Conservation (phyloP, 352 stramenopile genomes). For the Phytophthora colocasiae region DNA sequence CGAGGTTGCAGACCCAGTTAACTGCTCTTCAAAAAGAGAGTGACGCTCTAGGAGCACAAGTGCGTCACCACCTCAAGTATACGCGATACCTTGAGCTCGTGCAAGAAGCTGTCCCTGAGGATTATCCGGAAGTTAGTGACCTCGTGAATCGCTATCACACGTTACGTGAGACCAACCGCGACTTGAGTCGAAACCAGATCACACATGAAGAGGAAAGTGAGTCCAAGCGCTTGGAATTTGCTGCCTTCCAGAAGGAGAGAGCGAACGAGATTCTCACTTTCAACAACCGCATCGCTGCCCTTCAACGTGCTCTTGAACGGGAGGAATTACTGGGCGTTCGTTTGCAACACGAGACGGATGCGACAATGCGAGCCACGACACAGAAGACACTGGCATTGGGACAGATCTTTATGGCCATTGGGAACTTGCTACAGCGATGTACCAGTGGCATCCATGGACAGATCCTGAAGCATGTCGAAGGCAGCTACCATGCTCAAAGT, state of each 20-base stretch:
- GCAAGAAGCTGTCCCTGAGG: conserved; percentile 89
- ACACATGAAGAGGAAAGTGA: conserved; percentile 90
- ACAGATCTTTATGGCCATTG: conserved; percentile 91
- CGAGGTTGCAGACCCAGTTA: conserved; percentile 78
- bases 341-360: conserved; percentile 90
- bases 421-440: conserved; percentile 83
- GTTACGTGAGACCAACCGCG: conserved; percentile 91
- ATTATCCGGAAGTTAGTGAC: conserved; percentile 93
- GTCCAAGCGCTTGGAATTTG: conserved; percentile 79
- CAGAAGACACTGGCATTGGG: conserved; percentile 92
- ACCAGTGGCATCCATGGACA: conserved; percentile 88
- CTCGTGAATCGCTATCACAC: conserved; percentile 93
- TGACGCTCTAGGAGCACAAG: conserved; percentile 66
- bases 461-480: conserved; percentile 90
- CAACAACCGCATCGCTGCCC: conserved; percentile 91
- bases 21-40: conserved; percentile 72
- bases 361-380: conserved; percentile 86
- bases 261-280: conserved; percentile 94
- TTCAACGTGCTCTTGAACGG: conserved; percentile 84
- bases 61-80: conserved; percentile 89
- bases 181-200: conserved; percentile 76
- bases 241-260: conserved; percentile 89
- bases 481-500: conserved; percentile 29
- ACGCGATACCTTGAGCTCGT: conserved; percentile 90
- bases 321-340: conserved; percentile 75